Evolutionary conservation across 306 rosid species (phyloP), one percentile per base, ranked within the genome.

Genomic region (Styphnolobium japonicum): DNA sequence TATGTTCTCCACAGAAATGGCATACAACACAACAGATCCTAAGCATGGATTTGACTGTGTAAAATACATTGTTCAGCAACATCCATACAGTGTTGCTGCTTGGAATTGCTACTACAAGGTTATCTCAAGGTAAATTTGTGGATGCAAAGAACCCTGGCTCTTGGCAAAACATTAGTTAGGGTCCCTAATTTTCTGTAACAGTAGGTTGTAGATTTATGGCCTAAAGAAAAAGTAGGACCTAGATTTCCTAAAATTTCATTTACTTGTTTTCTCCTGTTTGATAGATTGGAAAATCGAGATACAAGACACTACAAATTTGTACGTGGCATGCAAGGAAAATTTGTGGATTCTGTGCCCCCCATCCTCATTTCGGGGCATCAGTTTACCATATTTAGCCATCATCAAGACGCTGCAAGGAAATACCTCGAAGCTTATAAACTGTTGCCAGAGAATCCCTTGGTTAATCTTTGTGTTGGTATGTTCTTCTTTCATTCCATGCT

Each of bases 61-160:
- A 66, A 95, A 88, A 84, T 80, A 85, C 84, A 87, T 89, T 86
- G 98, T 92, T 55, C 89, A 82, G 75, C 97, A 87, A 85, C 87
- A 95, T 82, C 91, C 97, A 14, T 86, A 91, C 83, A 91, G 95
- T 84, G 56, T 81, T 73, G 92, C 97, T 33, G 92, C 97, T 83
- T 95, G 97, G 98, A 95, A 95, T 80, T 95, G 98, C 90, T 94
- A 94, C 81, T 88, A 91, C 91, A 92, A 90, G 90, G 98, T 95
- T 73, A 90, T 87, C 71, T 90, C 94, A 18, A 89, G 97, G 96
- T 93, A 80, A 56, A 52, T 61, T 61, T 55, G n/a, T 71, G 46
- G 42, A 71, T 70, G 58, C 12, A 40, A 70, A 48, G 73, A 69
- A 69, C 34, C 37, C 10, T 21, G 65, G n/a, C 23, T 65, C 61